Base-by-base conservation (phyloP, 208 protist species). In the Crithidia acanthocephali region DNA sequence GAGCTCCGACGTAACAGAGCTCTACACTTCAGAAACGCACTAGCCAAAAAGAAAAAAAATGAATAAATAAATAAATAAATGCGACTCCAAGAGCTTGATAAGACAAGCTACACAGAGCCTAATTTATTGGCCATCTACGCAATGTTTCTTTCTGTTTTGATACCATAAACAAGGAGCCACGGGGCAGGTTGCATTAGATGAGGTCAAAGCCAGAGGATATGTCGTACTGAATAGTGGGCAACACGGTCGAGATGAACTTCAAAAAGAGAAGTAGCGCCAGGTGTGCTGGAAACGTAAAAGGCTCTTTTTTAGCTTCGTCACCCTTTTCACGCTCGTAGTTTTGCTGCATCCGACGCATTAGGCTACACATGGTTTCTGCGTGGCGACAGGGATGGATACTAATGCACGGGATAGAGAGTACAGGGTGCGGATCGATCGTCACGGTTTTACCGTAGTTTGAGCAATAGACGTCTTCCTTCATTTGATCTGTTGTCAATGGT, bases 391-490 rank as follows among this genome's bases (percentile, higher is more conserved):
- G 98, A 64, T 99, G 98, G 76, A 99, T 98, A 40, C 89, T 98
- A n/a, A 97, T 97, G 74, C 88, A 91, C 20, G 83, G 75, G 47
- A 92, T 74, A 25, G 74, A 65, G 0, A 95, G 61, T 57, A 97
- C 91, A 1, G 95, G 95, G 68, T 98, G 95, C 1, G 90, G 73
- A 56, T 97, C 93, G 27, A 99, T 97, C 0, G 98, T 99, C 5
- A 98, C 97, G 0, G 98, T 99, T 74, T 99, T 99, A n/a, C 98
- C 88, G 18, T 94, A 90, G 68, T 99, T 98, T 68, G 98, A 96
- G 23, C 88, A 82, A 65, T 95, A 97, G n/a, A 99, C 98, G 76
- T 99, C 98, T 76, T 99, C 85, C 48, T 99, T 98, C 74, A 99
- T 96, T 64, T 98, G 73, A 37, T 95, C 84, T 45, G 72, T 84